phyloP scores from a whole-genome alignment of 768 basidiomycete species.

The Rubroboletus satanas region DNA sequence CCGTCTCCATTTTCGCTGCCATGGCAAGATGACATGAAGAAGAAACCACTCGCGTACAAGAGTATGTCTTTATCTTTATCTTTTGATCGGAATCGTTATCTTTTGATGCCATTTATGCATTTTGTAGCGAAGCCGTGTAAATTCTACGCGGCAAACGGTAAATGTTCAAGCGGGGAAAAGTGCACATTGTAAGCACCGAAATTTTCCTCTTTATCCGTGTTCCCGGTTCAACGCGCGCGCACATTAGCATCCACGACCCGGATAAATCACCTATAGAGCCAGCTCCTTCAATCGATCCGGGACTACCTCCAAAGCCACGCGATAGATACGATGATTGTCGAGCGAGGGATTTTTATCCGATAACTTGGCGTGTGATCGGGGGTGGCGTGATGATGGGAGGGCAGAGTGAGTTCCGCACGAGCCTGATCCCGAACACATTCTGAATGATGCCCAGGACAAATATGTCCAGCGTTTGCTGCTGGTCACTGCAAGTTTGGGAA shows the following conservation, averaged over 20 bases:
- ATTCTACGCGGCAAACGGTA: constrained; percentile 43
- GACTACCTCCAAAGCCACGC: constrained; percentile 28
- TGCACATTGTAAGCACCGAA: constrained; percentile 54
- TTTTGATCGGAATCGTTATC: neutral
- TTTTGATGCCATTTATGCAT: neutral
- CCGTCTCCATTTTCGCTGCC: constrained; percentile 1
- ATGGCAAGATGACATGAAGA: constrained; percentile 15
- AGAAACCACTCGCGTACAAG: constrained; percentile 27
- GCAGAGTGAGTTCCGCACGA: constrained; percentile 19
- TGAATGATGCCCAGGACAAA: constrained; percentile 18
- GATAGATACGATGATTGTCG: constrained; percentile 34
- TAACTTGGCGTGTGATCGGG: constrained; percentile 74
- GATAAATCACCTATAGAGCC: neutral
- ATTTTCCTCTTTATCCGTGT: neutral
- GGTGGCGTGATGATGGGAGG: constrained; percentile 70
- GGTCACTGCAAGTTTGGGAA: constrained; percentile 27
- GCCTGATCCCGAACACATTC: neutral
- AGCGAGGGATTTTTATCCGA: constrained; percentile 54
- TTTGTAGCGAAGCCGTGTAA: constrained; percentile 56
- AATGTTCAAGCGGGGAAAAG: constrained; percentile 49
- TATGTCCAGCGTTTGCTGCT: constrained; percentile 21
- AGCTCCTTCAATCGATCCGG: constrained; percentile 3
- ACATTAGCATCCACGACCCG: constrained; percentile 44
- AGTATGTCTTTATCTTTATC: constrained; percentile 18
- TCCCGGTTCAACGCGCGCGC: neutral